Conservation (phyloP, 2,329 filamentous ascomycete species). For the Verticillium zaregamsianum region DNA sequence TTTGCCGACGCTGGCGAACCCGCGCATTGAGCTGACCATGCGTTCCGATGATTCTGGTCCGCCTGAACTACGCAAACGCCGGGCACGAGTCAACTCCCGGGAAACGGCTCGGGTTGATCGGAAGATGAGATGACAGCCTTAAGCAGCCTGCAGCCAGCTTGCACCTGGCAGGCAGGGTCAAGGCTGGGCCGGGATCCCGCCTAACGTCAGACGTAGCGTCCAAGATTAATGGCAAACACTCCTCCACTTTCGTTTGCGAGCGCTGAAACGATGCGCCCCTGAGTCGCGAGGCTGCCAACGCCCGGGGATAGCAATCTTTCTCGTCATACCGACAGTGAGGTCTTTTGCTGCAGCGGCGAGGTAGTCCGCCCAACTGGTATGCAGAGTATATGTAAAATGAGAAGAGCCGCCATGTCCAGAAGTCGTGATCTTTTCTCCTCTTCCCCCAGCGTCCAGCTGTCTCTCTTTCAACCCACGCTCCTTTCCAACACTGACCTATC, state of each 20-base stretch:
- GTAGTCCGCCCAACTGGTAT: background rate
- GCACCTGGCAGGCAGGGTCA: background rate
- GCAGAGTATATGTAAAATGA: background rate
- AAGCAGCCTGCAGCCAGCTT: background rate
- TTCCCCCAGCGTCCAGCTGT: background rate
- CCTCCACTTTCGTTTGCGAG: background rate
- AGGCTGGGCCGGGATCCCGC: background rate
- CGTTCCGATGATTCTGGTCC: background rate
- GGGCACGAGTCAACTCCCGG: background rate
- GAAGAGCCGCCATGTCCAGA: background rate
- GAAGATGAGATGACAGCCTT: background rate
- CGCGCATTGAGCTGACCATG: background rate
- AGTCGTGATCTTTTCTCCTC: background rate
- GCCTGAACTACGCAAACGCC: background rate
- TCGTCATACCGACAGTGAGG: background rate
- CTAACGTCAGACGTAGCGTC: background rate
- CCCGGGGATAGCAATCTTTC: background rate
- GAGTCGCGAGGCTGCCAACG: background rate
- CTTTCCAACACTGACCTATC: background rate
- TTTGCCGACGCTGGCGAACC: background rate
- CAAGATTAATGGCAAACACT: background rate
- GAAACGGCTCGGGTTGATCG: background rate
- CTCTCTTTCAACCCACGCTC: background rate
- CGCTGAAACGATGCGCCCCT: background rate
- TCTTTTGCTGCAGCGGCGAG: background rate